Evolutionary conservation across 495 filamentous ascomycete species (phyloP).

Genomic region (Collariella sp.): DNA sequence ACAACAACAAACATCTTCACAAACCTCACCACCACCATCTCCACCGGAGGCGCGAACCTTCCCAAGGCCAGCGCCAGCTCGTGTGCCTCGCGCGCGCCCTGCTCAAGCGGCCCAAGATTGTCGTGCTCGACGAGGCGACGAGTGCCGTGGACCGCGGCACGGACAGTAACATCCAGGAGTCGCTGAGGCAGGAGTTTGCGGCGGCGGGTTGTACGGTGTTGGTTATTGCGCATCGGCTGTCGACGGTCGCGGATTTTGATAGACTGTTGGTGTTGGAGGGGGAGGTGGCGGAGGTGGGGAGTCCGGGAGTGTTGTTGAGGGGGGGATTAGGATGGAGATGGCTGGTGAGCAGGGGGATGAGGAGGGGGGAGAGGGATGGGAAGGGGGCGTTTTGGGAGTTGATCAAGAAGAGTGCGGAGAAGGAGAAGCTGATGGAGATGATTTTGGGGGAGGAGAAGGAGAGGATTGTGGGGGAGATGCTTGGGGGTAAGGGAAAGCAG

Average conservation of each 20-base stretch:
- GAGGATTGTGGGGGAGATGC: neutral
- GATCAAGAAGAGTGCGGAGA: slow-evolving; percentile 24
- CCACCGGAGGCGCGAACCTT: slow-evolving; percentile 43
- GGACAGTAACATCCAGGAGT: slow-evolving; percentile 62
- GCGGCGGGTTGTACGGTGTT: slow-evolving; percentile 65
- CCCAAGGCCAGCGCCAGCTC: slow-evolving; percentile 55
- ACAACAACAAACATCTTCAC: slow-evolving; percentile 17
- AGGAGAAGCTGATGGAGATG: slow-evolving; percentile 20
- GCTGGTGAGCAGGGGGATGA: neutral
- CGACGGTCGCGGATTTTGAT: slow-evolving; percentile 64
- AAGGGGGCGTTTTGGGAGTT: slow-evolving; percentile 24
- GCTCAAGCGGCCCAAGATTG: slow-evolving; percentile 63
- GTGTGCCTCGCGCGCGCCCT: slow-evolving; percentile 63
- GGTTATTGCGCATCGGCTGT: slow-evolving; percentile 64
- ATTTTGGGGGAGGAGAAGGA: slow-evolving; percentile 12
- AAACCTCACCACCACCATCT: slow-evolving; percentile 22
- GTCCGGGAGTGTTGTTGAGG: slow-evolving; percentile 17
- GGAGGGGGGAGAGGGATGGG: slow-evolving; percentile 4
- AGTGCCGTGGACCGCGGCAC: slow-evolving; percentile 67
- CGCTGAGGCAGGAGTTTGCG: slow-evolving; percentile 60
- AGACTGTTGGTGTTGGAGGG: slow-evolving; percentile 57
- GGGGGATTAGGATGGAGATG: slow-evolving; percentile 4
- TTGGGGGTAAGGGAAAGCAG: neutral
- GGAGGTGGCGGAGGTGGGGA: slow-evolving; percentile 48
- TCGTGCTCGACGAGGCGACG: slow-evolving; percentile 83